Base-by-base conservation (phyloP, 2,329 filamentous ascomycete genomes). In the Sporothrix humicola region DNA sequence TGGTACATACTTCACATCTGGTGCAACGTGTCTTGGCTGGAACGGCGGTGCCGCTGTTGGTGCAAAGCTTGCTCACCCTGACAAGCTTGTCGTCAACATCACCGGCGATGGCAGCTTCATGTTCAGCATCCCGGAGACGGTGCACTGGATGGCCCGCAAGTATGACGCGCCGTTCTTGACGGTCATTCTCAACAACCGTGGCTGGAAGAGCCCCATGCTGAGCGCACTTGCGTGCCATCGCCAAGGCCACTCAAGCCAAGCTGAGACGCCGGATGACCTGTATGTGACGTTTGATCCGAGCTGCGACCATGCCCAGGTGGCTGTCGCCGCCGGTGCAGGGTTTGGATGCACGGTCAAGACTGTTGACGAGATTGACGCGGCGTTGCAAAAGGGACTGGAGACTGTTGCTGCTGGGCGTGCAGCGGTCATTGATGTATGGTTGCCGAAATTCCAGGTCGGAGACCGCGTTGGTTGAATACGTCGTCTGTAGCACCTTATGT, bases 161-260 rank as follows among this genome's bases (percentile, higher is more conserved):
- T 66, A 66, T 13, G 23, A 50, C 44, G 44, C 63, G 3, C 63
- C 63, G 3, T 66, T 50, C 63, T 23, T 66, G 42, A 66, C 63
- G 1, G 42, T 66, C 9, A 66, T 66, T 20, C 20, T 66, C 10
- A 66, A 66, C 63, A 66, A 66, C 63, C 63, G 63, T 1, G 63
- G 63, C 3, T 66, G 63, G 63, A 66, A 66, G 44, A 66, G 63
- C n/a, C 63, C 63, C n/a, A 66, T 66, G 63, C 44, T 66, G n/a
- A 66, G 63, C 44, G 44, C 63, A 1, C 20, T 66, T 44, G 63
- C 63, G 4, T 46, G 44, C n/a, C 63, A 66, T 26, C 44, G 46
- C 9, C n/a, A 66, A 9, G 63, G 63, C 63, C 23, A 66, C 63
- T 26, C 42, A 8, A 66, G 63, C 44, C 63, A 48, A 3, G 42